Evolutionary conservation across 768 basidiomycete genomes (phyloP).

Genomic region (Suillus tomentosus): DNA sequence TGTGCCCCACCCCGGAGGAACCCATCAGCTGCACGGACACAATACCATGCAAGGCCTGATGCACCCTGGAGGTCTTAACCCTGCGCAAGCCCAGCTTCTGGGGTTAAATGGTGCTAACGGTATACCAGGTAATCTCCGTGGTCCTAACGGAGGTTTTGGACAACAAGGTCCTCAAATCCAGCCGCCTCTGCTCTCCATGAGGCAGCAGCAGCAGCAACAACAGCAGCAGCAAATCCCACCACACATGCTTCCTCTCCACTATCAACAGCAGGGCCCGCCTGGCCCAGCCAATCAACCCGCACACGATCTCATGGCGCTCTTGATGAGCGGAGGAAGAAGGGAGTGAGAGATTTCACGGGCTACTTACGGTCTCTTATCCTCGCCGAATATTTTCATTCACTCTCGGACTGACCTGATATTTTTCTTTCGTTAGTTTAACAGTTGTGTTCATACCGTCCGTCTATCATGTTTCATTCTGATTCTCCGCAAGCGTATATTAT

Average conservation of each 20-base stretch:
- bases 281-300: slow-evolving; percentile 55
- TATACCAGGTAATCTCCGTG: slow-evolving; percentile 47
- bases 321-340: slow-evolving; percentile 72
- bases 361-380: slow-evolving; percentile 20
- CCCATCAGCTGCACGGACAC: slow-evolving; percentile 52
- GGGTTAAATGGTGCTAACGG: slow-evolving; percentile 47
- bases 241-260: slow-evolving; percentile 53
- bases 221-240: slow-evolving; percentile 54
- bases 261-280: slow-evolving; percentile 60
- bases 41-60: slow-evolving; percentile 55
- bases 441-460: slow-evolving; percentile 28
- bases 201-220: slow-evolving; percentile 24
- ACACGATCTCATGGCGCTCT: slow-evolving; percentile 81
- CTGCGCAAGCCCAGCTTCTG: slow-evolving; percentile 49
- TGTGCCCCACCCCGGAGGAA: slow-evolving; percentile 43
- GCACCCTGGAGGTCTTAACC: slow-evolving; percentile 55
- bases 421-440: slow-evolving; percentile 34
- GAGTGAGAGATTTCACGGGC: slow-evolving; percentile 46
- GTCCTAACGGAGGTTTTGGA: slow-evolving; percentile 44
- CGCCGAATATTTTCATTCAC: slow-evolving; percentile 12
- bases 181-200: slow-evolving; percentile 32
- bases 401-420: slow-evolving; percentile 26
- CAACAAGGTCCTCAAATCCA: slow-evolving; percentile 36
- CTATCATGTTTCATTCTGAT: slow-evolving; percentile 26
- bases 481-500: slow-evolving; percentile 20